These are phyloP conservation scores for Basipetospora chlamydospora DNA, from an alignment of 2,329 filamentous ascomycete species.

Conservation along the genomic window DNA sequence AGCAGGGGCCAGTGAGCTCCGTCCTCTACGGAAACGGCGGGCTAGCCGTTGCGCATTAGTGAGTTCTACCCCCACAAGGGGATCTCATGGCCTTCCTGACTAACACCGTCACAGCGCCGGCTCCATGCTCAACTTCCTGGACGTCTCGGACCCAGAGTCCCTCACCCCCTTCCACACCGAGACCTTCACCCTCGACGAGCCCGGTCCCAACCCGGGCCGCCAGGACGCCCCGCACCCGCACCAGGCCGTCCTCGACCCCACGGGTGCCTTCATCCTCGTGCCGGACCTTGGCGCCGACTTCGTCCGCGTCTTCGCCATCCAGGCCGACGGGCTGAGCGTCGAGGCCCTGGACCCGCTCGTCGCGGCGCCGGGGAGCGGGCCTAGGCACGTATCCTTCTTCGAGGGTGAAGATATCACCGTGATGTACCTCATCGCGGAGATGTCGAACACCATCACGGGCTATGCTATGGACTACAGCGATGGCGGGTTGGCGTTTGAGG, in stretches of 20 bases:
- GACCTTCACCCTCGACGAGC: constrained; percentile 23
- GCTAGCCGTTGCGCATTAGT: constrained; percentile 31
- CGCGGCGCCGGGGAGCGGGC: constrained; percentile 40
- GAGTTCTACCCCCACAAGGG: no score
- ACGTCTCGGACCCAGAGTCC: constrained; percentile 22
- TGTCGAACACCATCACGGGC: constrained; percentile 39
- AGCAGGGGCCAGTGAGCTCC: constrained; percentile 28
- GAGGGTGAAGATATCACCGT: constrained; percentile 30
- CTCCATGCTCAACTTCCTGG: constrained; percentile 29
- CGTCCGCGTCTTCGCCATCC: constrained; percentile 39
- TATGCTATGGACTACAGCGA: constrained; percentile 39
- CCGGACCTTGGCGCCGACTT: constrained; percentile 54
- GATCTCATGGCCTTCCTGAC: not conserved
- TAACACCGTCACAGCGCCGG: constrained; percentile 18
- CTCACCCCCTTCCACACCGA: constrained; percentile 22
- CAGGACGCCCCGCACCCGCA: constrained; percentile 50
- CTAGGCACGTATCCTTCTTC: constrained; percentile 49
- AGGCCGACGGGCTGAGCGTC: constrained; percentile 25
- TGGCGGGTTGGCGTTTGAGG: constrained; percentile 26
- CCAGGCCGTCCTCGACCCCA: constrained; percentile 50
- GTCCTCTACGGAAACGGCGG: constrained; percentile 18
- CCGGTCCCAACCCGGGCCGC: constrained; percentile 25
- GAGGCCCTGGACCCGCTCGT: constrained; percentile 24
- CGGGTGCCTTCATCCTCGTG: constrained; percentile 44
- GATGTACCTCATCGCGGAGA: constrained; percentile 48